Evolutionary conservation across 306 rosid species (phyloP), one percentile per base, ranked within the genome.

Genomic region (Medicago arabica): DNA sequence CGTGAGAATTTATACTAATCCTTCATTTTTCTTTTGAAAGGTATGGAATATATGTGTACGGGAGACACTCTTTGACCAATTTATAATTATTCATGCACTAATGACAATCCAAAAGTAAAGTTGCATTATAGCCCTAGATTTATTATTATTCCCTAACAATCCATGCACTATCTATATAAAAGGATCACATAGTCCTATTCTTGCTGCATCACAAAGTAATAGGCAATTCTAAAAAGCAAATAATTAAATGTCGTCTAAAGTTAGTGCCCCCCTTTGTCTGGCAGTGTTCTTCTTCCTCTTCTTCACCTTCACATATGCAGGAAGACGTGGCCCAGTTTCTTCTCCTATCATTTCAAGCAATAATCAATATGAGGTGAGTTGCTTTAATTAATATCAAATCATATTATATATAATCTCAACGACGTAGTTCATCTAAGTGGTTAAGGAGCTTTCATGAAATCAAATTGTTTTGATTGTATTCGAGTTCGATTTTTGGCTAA

Each of bases 181-280:
- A 71, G 17, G 43, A 57, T 41, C 58, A 66, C 11, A 44, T 43
- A 67, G 74, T 36, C 58, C 10, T 66, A 76, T 57, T 50, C 39
- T 60, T 13, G 39, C 6, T 41, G 41, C 67, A 54, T 63, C 66
- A 7, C 44, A 16, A 63, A 63, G 72, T 14, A 67, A n/a, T 83
- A 65, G 38, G n/a, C 47, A 72, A 31, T 68, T 66, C 16, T 7
- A 77, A 44, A 74, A 78, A 83, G 7, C 76, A 81, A 55, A 34
- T 16, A 60, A 53, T 61, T 41, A 87, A 57, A 84, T 84, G 90
- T 70, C 83, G 19, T 84, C 88, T 38, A 88, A 81, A 78, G 70
- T 83, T 71, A 67, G 78, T 53, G 54, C 72, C 82, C 46, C 62
- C 44, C 72, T 86, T 43, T 83, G 86, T 81, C 41, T 86, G 40